These are phyloP conservation scores for Hyphodiscus hymeniophilus DNA, from an alignment of 495 filamentous ascomycete genomes.

Conservation along the genomic window DNA sequence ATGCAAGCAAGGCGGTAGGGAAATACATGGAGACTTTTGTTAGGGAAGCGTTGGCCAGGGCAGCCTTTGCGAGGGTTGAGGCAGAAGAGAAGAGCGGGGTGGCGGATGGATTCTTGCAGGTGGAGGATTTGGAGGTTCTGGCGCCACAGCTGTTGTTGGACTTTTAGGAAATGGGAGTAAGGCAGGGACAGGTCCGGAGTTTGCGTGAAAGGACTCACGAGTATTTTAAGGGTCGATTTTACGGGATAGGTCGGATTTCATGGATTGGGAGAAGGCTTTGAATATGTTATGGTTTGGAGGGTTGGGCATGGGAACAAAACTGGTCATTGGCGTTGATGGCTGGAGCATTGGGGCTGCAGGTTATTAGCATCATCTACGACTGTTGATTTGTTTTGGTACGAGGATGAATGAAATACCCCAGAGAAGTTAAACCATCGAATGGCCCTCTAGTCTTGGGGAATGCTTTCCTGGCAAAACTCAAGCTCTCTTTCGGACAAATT, in stretches of 20 bases:
- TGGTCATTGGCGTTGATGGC: no score
- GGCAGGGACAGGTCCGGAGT: neutral
- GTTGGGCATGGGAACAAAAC: no score
- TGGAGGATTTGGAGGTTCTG: slow-evolving; percentile 84
- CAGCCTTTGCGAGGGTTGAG: slow-evolving; percentile 58
- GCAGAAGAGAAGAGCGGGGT: slow-evolving; percentile 24
- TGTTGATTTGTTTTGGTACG: no score
- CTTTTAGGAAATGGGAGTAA: slow-evolving; percentile 40
- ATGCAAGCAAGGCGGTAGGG: slow-evolving; percentile 68
- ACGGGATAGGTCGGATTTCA: neutral
- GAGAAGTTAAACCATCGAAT: no score
- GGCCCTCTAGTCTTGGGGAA: no score
- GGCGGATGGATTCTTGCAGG: slow-evolving; percentile 54
- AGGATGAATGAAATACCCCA: no score
- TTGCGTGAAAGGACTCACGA: no score
- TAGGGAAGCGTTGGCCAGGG: slow-evolving; percentile 79
- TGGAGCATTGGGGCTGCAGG: no score
- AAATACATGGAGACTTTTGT: slow-evolving; percentile 93
- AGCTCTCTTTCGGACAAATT: no score
- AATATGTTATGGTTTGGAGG: neutral
- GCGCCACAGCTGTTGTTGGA: slow-evolving; percentile 86
- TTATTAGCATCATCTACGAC: no score
- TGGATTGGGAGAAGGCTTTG: neutral
- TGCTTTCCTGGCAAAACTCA: no score
- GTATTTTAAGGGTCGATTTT: neutral